These are phyloP conservation scores for Chalciporus piperatus DNA, from an alignment of 768 basidiomycete genomes.

Conservation along the genomic window DNA sequence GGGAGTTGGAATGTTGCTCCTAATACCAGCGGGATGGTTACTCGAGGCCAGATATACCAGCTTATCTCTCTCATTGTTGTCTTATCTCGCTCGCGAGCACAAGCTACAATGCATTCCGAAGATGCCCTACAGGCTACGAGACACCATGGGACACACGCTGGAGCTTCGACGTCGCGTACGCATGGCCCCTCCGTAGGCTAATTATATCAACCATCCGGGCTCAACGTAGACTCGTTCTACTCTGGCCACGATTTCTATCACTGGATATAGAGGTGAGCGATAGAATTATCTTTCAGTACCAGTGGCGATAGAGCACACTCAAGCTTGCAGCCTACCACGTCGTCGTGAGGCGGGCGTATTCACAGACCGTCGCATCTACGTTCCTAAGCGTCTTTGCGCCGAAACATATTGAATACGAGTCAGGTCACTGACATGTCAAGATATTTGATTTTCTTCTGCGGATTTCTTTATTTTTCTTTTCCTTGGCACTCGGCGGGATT, in stretches of 20 bases:
- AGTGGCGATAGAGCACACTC: constrained; percentile 9
- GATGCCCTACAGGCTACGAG: background rate
- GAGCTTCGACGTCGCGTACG: constrained; percentile 4
- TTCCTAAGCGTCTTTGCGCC: background rate
- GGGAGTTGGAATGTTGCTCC: background rate
- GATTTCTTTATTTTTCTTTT: background rate
- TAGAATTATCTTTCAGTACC: constrained; percentile 13
- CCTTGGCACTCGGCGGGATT: no score
- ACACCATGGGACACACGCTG: background rate
- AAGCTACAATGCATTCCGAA: background rate
- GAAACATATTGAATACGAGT: background rate
- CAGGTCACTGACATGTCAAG: background rate
- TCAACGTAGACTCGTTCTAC: background rate
- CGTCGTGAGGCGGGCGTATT: constrained; percentile 9
- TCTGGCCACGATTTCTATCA: constrained; percentile 2
- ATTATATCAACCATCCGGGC: constrained; percentile 6
- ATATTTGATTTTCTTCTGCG: background rate
- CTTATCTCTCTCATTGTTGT: background rate
- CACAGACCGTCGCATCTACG: background rate
- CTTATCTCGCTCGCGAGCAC: background rate
- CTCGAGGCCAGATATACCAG: background rate
- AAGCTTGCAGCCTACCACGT: constrained; percentile 13
- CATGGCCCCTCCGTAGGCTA: constrained; percentile 5
- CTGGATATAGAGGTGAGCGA: constrained; percentile 19
- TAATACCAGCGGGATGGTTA: no score